Evolutionary conservation across 2,329 filamentous ascomycete genomes (phyloP), one percentile per base, ranked within the genome.

Genomic region (Aspergillus fischeri): DNA sequence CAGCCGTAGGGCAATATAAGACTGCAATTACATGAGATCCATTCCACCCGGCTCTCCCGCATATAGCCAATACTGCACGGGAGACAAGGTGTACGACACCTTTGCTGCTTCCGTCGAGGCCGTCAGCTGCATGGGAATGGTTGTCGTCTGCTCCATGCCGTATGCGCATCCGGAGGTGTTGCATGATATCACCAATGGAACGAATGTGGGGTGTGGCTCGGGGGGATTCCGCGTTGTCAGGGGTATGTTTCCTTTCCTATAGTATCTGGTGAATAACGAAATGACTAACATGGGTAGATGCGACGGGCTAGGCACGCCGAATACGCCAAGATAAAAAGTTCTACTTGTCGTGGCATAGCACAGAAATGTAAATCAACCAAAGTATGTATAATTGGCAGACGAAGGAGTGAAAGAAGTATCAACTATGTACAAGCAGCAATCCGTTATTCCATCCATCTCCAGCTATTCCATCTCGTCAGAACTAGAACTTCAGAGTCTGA

Each of bases 51-150:
- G 60, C 4, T 80, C 77, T 17, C 52, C 70, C 11, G 75, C 70
- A 4, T 80, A 74, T 62, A 77, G 76, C 21, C 64, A 75, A 54
- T 73, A 77, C 56, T 79, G 75, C 73, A 72, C 73, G 5, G 66
- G 73, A 8, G 70, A 79, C 35, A 59, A 80, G 53, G 70, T 80
- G 42, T 74, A 75, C 47, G 70, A 77, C 41, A 69, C 74, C 9
- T 80, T 80, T 60, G 71, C 76, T 24, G 75, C 77, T 10, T 67
- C 65, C 17, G 62, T 64, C 6, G 77, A 82, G 45, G 73, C 80
- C 4, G 77, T 85, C 3, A 72, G 78, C 77, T 1, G 80, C 86
- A 29, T 24, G 77, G 63, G 63, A 73, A 8, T 87, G 84, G 84
- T 75, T 86, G n/a, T 68, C 75, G 21, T 67, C 70, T 4, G 77